Evolutionary conservation across 164 flowering plant genomes (phyloP), one percentile per base, ranked within the genome.

Genomic region (Berberis vulgaris): DNA sequence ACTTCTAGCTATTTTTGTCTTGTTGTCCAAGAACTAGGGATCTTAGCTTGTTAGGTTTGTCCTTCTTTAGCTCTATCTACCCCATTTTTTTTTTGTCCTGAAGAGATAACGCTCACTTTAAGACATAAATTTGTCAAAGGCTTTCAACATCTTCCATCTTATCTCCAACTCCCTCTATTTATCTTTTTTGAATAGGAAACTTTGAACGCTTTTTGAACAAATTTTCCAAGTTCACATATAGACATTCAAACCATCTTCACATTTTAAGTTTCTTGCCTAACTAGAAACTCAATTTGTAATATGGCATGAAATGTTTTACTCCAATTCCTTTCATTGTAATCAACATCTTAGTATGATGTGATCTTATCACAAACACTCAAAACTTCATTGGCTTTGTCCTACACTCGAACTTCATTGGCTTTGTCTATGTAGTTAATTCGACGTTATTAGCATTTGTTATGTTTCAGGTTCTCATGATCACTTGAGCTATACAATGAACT

Each of bases 11-110:
- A 6, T 12, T 12, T 63, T 69, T 63, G 63, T 59, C 59, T 13
- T 59, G 10, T 59, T 44, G 67, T 5, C 59, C 58, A 69, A 64
- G 67, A 69, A 69, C 64, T 50, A 63, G 52, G 63, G 2, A 68
- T 49, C 46, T 13, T 45, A 41, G 11, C 13, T 26, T 3, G 43
- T 39, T 13, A 47, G 9, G n/a, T 41, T 57, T 56, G 41, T 41
- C 50, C 13, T 39, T 44, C 45, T 7, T 5, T 12, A 52, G 9
- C 9, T 43, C 47, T 44, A 43, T 2, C 8, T 12, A 39, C 12
- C 9, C 26, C 40, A 4, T 2, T 50, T 26, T 50, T 49, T 46
- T 49, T 54, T 43, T 49, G 42, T 0, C 8, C n/a, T 5, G 42
- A 41, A 49, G 10, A 3, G 45, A 49, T 49, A 46, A 61, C 11